Percentiles rank a stretch among this genome's conserved stretches.
phyloP scores from a whole-genome alignment of 2,329 filamentous ascomycete species.

The Verticillium isaacii region DNA sequence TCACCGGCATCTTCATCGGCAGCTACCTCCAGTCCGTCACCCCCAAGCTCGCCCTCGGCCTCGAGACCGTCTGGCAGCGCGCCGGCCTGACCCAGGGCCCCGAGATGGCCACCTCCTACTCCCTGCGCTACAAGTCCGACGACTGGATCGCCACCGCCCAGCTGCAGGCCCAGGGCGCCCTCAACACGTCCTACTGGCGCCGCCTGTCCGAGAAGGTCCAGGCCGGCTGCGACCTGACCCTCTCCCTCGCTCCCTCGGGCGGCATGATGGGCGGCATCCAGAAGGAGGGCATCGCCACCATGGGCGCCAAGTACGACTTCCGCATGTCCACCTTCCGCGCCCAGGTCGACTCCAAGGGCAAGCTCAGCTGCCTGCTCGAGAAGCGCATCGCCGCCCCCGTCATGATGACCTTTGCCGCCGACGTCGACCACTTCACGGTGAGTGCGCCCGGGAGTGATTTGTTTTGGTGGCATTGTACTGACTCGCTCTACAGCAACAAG shows the following conservation, averaged over 20 bases:
- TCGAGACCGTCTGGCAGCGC: constrained; percentile 94
- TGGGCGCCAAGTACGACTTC: constrained; percentile 98
- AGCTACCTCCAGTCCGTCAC: constrained; percentile 95
- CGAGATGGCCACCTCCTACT: constrained; percentile 88
- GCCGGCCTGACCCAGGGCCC: constrained; percentile 77
- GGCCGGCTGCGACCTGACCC: constrained; percentile 89
- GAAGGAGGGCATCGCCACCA: constrained; percentile 85
- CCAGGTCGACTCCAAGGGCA: constrained; percentile 92
- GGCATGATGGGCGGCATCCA: constrained; percentile 72
- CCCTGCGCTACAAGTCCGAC: constrained; percentile 80
- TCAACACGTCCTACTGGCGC: constrained; percentile 93
- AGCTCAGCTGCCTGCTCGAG: constrained; percentile 87
- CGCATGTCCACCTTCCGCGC: constrained; percentile 91
- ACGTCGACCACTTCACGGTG: constrained; percentile 95
- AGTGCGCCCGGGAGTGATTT: constrained; percentile 28
- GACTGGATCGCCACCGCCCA: constrained; percentile 94
- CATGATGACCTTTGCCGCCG: constrained; percentile 89
- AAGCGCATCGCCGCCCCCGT: constrained; percentile 93
- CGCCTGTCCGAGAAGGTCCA: constrained; percentile 91
- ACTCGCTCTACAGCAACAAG: constrained; percentile 64
- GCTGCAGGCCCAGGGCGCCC: constrained; percentile 73
- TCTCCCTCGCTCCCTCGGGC: constrained; percentile 67
- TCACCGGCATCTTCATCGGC: constrained; percentile 93
- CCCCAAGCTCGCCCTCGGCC: constrained; percentile 76
- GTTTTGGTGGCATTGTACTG: not conserved